Evolutionary conservation across 2,329 filamentous ascomycete genomes (phyloP).

Genomic region (Graphilbum sp.): DNA sequence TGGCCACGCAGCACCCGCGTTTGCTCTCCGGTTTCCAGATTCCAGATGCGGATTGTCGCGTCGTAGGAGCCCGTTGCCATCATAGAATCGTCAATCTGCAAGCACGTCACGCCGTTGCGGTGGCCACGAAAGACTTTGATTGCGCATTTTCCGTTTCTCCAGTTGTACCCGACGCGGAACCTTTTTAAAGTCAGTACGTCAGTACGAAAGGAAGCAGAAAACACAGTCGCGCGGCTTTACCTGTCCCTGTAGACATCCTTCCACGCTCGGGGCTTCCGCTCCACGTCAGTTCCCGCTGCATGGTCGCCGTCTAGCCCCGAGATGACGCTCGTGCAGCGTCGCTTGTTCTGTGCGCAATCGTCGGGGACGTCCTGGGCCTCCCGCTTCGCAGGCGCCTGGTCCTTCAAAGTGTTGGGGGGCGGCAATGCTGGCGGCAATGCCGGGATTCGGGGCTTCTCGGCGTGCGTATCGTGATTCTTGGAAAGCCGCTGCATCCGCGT

Average conservation of each 20-base stretch:
- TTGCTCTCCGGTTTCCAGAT: conserved; percentile 74
- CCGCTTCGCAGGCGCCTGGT: conserved; percentile 17
- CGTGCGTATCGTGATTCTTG: conserved; percentile 17
- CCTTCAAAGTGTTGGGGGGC: conserved; percentile 11
- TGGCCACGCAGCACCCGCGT: conserved; percentile 76
- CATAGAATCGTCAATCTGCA: conserved; percentile 62
- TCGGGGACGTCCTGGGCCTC: conserved; percentile 16
- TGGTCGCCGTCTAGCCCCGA: background rate
- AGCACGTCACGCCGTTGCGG: conserved; percentile 61
- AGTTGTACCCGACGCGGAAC: conserved; percentile 92
- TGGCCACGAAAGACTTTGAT: conserved; percentile 73
- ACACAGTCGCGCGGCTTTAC: too few relatives aligned
- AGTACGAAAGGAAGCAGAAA: background rate
- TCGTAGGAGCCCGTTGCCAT: conserved; percentile 93
- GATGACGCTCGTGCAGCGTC: background rate
- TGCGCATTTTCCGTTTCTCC: conserved; percentile 85
- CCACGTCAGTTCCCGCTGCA: conserved; percentile 7
- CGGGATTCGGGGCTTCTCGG: conserved; percentile 10
- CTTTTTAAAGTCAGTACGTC: background rate
- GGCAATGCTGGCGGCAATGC: conserved; percentile 14
- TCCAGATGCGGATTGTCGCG: conserved; percentile 88
- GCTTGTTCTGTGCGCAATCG: background rate
- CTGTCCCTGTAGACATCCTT: conserved; percentile 91
- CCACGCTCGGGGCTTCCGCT: conserved; percentile 56
- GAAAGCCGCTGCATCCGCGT: conserved; percentile 65